Percentiles rank a stretch among this genome's conserved stretches.
phyloP scores from a whole-genome alignment of 2,329 filamentous ascomycete genomes.

The Monosporascus ibericus region DNA sequence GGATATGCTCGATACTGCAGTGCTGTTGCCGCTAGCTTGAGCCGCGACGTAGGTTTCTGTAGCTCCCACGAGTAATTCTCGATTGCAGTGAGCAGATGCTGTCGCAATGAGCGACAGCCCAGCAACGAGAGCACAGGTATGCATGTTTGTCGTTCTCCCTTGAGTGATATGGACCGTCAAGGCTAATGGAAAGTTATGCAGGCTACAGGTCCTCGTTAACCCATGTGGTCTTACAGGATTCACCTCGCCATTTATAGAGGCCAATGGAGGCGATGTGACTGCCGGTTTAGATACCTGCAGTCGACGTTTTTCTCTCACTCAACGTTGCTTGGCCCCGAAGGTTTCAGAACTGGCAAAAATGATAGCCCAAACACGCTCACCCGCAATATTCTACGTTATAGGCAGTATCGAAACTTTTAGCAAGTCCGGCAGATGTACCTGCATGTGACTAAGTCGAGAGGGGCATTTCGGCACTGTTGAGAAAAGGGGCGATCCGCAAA shows the following conservation, averaged over 20 bases:
- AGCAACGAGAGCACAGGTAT: background rate
- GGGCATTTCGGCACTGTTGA: background rate
- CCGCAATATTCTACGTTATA: background rate
- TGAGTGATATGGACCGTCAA: background rate
- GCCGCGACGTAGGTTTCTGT: conserved; percentile 19
- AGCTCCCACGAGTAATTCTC: conserved; percentile 15
- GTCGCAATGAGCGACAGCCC: background rate
- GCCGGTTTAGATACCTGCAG: too few relatives aligned
- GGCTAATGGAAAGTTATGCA: background rate
- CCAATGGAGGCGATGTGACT: too few relatives aligned
- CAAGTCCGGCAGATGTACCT: background rate
- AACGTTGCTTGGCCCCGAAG: background rate
- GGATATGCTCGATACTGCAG: conserved; percentile 8
- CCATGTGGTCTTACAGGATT: too few relatives aligned
- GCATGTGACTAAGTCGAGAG: background rate
- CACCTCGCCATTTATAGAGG: too few relatives aligned
- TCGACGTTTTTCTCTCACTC: background rate
- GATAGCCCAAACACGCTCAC: background rate
- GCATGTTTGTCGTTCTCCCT: background rate
- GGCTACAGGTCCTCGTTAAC: too few relatives aligned
- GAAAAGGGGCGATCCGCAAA: background rate
- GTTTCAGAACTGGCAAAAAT: background rate
- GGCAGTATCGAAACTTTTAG: background rate
- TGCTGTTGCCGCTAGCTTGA: conserved; percentile 14
- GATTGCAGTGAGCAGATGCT: conserved; percentile 10